Percentiles rank a stretch among this genome's conserved stretches.
Evolutionary conservation across 352 stramenopile genomes (phyloP).

Genomic region (Phytophthora cactorum): DNA sequence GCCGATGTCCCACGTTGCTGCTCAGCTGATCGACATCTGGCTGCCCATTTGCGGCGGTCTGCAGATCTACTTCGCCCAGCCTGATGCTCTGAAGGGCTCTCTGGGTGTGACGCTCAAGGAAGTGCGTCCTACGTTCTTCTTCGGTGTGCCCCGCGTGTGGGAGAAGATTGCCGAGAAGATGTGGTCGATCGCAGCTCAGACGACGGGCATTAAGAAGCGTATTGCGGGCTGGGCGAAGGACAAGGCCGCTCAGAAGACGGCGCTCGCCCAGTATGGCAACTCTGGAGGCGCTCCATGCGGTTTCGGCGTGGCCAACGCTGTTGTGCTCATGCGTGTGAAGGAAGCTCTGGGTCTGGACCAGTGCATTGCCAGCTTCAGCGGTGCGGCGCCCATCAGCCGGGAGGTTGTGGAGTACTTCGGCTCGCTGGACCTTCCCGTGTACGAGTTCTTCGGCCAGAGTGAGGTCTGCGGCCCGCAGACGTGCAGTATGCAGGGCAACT

Average conservation of each 20-base stretch:
- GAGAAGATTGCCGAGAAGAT: conserved; percentile 95
- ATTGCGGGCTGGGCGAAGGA: conserved; percentile 92
- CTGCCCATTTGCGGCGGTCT: conserved; percentile 66
- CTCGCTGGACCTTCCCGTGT: conserved; percentile 94
- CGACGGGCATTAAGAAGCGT: conserved; percentile 92
- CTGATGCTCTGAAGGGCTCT: conserved; percentile 91
- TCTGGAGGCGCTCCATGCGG: conserved; percentile 88
- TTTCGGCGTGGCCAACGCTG: conserved; percentile 87
- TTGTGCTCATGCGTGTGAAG: conserved; percentile 90
- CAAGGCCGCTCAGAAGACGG: conserved; percentile 80
- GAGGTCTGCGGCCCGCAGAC: conserved; percentile 90
- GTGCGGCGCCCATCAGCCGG: conserved; percentile 92
- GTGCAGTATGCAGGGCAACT: conserved; percentile 76
- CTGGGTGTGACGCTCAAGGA: conserved; percentile 87
- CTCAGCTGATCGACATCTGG: conserved; percentile 90
- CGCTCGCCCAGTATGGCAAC: conserved; percentile 84
- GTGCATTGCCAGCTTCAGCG: conserved; percentile 74
- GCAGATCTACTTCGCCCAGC: conserved; percentile 89
- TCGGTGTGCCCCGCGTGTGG: conserved; percentile 92
- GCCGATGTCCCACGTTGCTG: conserved; percentile 91
- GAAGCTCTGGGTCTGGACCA: conserved; percentile 92
- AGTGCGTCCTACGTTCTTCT: conserved; percentile 89
- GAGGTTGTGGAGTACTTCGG: conserved; percentile 96
- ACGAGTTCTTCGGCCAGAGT: conserved; percentile 94
- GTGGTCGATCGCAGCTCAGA: conserved; percentile 82